Evolutionary conservation across 441 rosid genomes (phyloP).

Genomic region (Croton setiger): DNA sequence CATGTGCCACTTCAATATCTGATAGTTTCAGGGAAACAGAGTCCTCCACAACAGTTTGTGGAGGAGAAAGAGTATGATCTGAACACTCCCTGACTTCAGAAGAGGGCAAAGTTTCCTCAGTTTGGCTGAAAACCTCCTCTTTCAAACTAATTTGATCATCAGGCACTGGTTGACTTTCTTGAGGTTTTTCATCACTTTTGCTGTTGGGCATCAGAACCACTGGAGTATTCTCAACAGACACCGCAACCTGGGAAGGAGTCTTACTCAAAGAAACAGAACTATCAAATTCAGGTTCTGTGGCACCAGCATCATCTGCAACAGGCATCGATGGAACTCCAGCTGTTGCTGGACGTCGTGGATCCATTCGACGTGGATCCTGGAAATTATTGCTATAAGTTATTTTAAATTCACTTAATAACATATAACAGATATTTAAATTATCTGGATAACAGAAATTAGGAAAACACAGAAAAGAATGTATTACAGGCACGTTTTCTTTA

Average conservation of each 20-base stretch:
- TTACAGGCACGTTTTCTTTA: constrained; percentile 27
- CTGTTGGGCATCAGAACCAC: constrained; percentile 33
- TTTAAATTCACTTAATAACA: constrained; percentile 7
- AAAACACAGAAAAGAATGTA: constrained; percentile 13
- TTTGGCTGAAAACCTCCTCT: constrained; percentile 45
- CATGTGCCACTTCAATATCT: constrained; percentile 47
- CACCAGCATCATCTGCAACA: constrained; percentile 45
- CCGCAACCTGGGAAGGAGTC: constrained; percentile 37
- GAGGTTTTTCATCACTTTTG: constrained; percentile 42
- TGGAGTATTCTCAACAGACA: constrained; percentile 40
- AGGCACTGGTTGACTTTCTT: constrained; percentile 41
- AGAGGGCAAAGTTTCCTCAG: constrained; percentile 41
- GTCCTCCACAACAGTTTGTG: constrained; percentile 44
- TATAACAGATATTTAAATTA: constrained; percentile 2
- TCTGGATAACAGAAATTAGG: constrained; percentile 8
- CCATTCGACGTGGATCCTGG: constrained; percentile 99
- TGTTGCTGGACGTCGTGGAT: constrained; percentile 73
- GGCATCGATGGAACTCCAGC: constrained; percentile 46
- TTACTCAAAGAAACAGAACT: constrained; percentile 43
- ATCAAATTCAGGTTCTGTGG: constrained; percentile 51
- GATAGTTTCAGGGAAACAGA: constrained; percentile 35
- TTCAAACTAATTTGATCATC: constrained; percentile 44
- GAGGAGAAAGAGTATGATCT: constrained; percentile 48
- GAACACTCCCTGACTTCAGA: constrained; percentile 46
- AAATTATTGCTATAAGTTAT: constrained; percentile 25